Evolutionary conservation across 2,329 filamentous ascomycete genomes (phyloP).

Genomic region (Cladosporium oxysporum): DNA sequence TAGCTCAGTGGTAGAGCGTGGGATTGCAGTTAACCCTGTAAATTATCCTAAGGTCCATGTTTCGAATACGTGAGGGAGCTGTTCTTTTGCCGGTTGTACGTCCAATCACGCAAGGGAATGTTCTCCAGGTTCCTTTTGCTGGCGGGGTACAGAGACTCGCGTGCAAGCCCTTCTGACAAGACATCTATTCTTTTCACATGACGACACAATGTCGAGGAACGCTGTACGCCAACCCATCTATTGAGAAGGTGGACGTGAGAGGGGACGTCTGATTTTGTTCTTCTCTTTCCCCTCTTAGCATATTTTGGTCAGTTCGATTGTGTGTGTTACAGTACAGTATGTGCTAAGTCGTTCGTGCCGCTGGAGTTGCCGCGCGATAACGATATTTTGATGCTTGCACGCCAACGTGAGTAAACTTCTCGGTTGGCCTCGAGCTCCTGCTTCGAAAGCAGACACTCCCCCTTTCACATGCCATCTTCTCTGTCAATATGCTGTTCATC

Average conservation of each 20-base stretch:
- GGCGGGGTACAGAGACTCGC: neutral
- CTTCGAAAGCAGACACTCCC: neutral
- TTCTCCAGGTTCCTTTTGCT: neutral
- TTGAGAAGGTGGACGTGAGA: neutral
- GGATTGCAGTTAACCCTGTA: slow-evolving; percentile 9
- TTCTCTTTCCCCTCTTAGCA: neutral
- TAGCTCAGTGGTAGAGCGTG: slow-evolving; percentile 18
- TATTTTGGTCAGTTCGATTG: neutral
- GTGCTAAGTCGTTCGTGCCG: neutral
- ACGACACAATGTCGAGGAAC: neutral
- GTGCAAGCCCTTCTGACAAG: neutral
- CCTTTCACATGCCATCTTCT: neutral
- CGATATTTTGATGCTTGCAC: neutral
- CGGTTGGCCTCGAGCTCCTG: neutral
- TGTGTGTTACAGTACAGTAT: neutral
- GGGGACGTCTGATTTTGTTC: neutral
- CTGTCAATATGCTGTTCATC: neutral
- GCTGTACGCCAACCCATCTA: neutral
- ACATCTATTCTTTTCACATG: neutral
- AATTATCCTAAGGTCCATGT: slow-evolving; percentile 15
- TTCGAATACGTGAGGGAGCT: slow-evolving; percentile 15
- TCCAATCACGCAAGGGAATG: neutral
- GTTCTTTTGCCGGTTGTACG: neutral
- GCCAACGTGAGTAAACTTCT: neutral
- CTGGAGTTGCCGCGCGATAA: neutral